Percentiles rank a stretch among this genome's conserved stretches.
phyloP scores from a whole-genome alignment of 306 rosid genomes.

The Rubus parviflorus region DNA sequence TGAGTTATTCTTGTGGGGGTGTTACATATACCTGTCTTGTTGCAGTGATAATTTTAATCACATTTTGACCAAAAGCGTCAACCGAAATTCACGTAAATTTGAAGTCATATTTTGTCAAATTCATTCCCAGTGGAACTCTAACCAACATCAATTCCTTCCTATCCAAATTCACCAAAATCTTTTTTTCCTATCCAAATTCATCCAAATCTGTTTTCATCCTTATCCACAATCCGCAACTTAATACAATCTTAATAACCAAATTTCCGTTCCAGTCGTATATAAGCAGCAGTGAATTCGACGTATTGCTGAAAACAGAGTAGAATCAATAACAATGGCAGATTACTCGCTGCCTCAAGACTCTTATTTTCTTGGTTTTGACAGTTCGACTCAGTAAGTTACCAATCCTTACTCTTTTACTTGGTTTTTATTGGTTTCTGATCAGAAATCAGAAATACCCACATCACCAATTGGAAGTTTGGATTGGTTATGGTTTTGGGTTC shows the following conservation, averaged over 20 bases:
- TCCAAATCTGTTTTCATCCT: not conserved
- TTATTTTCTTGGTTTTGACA: conserved; percentile 81
- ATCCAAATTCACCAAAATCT: not conserved
- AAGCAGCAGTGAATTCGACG: not conserved
- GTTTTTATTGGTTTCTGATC: not conserved
- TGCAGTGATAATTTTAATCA: not conserved
- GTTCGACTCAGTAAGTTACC: conserved; percentile 81
- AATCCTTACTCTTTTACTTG: not conserved
- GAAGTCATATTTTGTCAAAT: not conserved
- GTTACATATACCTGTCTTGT: not conserved
- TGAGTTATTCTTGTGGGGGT: too few species aligned
- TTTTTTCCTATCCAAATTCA: not conserved
- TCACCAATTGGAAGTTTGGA: not conserved
- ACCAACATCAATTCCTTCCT: not conserved
- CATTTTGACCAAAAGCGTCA: not conserved
- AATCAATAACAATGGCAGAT: conserved; percentile 49
- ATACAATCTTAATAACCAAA: not conserved
- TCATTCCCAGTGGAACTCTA: not conserved
- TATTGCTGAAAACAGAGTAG: not conserved
- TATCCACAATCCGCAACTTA: conserved; percentile 13
- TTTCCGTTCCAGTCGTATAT: not conserved
- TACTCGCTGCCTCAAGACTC: conserved; percentile 63
- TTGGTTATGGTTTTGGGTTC: conserved; percentile 2
- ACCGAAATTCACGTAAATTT: not conserved
- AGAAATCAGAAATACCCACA: conserved; percentile 11